phyloP scores from a whole-genome alignment of 116 monocot species.

The Posidonia oceanica region DNA sequence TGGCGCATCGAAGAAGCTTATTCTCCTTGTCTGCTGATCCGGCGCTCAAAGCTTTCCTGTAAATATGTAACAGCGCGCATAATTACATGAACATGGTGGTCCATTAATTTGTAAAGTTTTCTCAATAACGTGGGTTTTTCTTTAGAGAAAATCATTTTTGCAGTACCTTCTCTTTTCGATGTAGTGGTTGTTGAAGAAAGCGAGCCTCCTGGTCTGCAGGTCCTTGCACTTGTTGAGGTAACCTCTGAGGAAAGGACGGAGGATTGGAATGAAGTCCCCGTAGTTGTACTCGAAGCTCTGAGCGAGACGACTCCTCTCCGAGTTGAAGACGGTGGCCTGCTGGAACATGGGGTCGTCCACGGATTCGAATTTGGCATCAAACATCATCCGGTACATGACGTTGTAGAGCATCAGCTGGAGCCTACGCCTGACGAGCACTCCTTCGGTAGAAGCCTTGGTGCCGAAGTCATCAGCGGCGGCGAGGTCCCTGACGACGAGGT shows the following conservation, averaged over 20 bases:
- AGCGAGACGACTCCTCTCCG: slow-evolving; percentile 43
- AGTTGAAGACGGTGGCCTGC: neutral
- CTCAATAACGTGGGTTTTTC: no score
- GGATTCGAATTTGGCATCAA: no score
- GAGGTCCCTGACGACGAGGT: no score
- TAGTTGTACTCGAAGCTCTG: slow-evolving; percentile 77
- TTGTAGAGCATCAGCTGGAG: slow-evolving; percentile 71
- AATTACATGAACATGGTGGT: neutral
- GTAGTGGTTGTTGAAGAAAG: neutral
- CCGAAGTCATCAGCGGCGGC: no score
- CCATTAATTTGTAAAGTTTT: no score
- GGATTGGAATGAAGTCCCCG: slow-evolving; percentile 56
- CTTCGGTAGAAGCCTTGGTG: slow-evolving; percentile 23
- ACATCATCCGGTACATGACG: slow-evolving; percentile 69
- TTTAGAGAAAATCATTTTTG: no score
- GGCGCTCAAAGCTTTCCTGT: neutral
- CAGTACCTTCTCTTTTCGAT: slow-evolving; percentile 3
- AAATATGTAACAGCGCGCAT: no score
- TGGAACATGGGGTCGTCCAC: slow-evolving; percentile 2
- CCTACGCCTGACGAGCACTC: slow-evolving; percentile 32
- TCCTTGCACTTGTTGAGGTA: slow-evolving; percentile 51
- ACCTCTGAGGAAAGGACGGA: slow-evolving; percentile 42
- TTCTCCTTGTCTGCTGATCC: slow-evolving; percentile 10
- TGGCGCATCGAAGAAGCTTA: slow-evolving; percentile 45
- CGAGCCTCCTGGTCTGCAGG: slow-evolving; percentile 24